phyloP scores from a whole-genome alignment of 805 yeast species.

The Barnettozyma vustinii region DNA sequence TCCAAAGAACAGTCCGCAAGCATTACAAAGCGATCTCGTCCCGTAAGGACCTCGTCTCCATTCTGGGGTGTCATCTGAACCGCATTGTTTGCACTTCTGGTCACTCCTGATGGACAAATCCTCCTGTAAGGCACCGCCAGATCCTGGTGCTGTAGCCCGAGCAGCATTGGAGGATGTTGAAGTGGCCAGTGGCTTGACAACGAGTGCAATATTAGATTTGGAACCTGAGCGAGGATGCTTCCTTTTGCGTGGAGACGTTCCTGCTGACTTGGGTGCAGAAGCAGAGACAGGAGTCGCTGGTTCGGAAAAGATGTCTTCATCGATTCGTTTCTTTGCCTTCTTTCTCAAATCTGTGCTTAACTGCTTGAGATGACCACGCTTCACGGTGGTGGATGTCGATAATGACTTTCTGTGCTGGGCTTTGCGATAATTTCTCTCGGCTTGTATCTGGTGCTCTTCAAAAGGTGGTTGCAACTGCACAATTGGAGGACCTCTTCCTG shows the following conservation, averaged over 20 bases:
- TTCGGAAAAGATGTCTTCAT: background rate
- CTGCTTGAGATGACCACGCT: background rate
- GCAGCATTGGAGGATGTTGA: background rate
- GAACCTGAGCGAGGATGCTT: background rate
- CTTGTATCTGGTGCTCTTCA: background rate
- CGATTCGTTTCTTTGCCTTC: background rate
- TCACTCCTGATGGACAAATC: slow-evolving; percentile 12
- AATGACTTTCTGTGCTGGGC: background rate
- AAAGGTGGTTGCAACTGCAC: background rate
- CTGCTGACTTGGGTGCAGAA: background rate
- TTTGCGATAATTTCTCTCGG: background rate
- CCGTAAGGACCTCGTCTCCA: slow-evolving; percentile 83
- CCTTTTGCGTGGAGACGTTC: background rate
- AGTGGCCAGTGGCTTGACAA: slow-evolving; percentile 20
- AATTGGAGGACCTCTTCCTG: background rate
- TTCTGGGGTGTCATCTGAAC: slow-evolving; percentile 74
- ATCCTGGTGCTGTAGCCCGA: background rate
- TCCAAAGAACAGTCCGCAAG: slow-evolving; percentile 79
- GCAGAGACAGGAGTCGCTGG: background rate
- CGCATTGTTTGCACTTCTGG: slow-evolving; percentile 60
- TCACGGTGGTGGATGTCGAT: background rate
- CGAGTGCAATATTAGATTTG: slow-evolving; percentile 11
- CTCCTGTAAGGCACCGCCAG: slow-evolving; percentile 9
- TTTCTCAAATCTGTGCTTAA: background rate
- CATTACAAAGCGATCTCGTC: slow-evolving; percentile 51